These are phyloP conservation scores for Petunia axillaris DNA, from an alignment of 257 asterid species.

Conservation along the genomic window DNA sequence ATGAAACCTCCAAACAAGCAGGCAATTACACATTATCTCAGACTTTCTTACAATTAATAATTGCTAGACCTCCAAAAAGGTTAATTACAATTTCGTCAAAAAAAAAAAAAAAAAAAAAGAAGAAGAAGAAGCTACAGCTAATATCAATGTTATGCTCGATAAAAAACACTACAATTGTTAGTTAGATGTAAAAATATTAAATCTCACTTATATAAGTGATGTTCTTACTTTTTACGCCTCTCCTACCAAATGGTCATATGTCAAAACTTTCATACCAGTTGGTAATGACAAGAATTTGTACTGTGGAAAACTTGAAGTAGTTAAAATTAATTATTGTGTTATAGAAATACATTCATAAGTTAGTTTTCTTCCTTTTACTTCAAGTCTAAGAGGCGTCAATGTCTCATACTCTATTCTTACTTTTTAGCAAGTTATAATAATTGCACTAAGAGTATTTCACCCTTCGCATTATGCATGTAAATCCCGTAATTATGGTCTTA, in stretches of 20 bases:
- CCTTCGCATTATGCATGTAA: background rate
- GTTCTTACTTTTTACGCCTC: background rate
- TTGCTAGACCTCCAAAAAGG: background rate
- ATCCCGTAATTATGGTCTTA: constrained; percentile 24
- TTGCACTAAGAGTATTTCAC: background rate
- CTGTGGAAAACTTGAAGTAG: background rate
- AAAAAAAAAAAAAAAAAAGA: background rate
- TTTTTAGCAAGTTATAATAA: constrained; percentile 13
- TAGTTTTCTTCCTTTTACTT: constrained; percentile 23
- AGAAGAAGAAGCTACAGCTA: no score
- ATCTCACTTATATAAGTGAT: background rate
- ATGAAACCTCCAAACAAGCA: constrained; percentile 8
- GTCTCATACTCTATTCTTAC: background rate
- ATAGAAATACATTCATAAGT: background rate
- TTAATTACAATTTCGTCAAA: background rate
- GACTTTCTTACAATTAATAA: background rate
- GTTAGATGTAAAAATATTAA: background rate
- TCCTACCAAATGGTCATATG: background rate
- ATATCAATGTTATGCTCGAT: no score
- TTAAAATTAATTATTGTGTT: constrained; percentile 16
- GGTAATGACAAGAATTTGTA: background rate
- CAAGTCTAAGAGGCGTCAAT: background rate
- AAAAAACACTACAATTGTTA: background rate
- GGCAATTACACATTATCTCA: constrained; percentile 6
- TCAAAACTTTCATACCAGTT: background rate